phyloP scores from a whole-genome alignment of 2,329 filamentous ascomycete genomes.

The Scedosporium boydii region DNA sequence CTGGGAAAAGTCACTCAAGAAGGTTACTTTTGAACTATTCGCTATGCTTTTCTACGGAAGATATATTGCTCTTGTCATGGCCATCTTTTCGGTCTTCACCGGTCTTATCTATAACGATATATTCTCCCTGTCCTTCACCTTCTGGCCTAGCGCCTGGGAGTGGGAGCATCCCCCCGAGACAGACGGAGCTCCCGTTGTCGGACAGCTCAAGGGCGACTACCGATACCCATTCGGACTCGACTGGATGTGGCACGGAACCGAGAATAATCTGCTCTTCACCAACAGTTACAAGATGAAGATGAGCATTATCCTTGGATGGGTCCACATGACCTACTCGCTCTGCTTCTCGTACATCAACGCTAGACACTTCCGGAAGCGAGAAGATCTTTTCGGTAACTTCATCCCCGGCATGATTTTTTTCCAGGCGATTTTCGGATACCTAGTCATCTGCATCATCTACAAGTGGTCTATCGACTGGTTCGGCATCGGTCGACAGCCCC shows the following conservation, averaged over 20 bases:
- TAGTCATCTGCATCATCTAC: constrained; percentile 88
- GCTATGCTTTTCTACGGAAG: constrained; percentile 98
- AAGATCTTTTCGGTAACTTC: constrained; percentile 97
- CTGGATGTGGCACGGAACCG: constrained; percentile 91
- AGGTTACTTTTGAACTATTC: constrained; percentile 87
- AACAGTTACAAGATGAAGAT: constrained; percentile 99
- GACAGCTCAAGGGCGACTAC: constrained; percentile 61
- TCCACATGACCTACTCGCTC: constrained; percentile 97
- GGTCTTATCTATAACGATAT: constrained; percentile 96
- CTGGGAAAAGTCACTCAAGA: constrained; percentile 87
- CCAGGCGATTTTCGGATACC: constrained; percentile 96
- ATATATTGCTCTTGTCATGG: constrained; percentile 98
- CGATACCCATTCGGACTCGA: constrained; percentile 94
- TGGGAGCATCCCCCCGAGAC: constrained; percentile 54
- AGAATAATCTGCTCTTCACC: constrained; percentile 89
- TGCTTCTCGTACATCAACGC: constrained; percentile 90
- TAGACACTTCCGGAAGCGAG: constrained; percentile 84
- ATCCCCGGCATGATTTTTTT: constrained; percentile 99
- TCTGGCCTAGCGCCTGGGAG: constrained; percentile 86
- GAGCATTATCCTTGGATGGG: constrained; percentile 94
- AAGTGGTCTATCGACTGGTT: constrained; percentile 93
- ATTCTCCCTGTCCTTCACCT: constrained; percentile 85
- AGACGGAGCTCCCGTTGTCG: constrained; percentile 54
- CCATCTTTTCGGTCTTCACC: constrained; percentile 91
- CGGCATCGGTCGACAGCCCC: constrained; percentile 54